Percentiles rank a stretch among this genome's conserved stretches.
Conservation (phyloP, 2,329 filamentous ascomycete species). For the Aspergillus fructus region DNA sequence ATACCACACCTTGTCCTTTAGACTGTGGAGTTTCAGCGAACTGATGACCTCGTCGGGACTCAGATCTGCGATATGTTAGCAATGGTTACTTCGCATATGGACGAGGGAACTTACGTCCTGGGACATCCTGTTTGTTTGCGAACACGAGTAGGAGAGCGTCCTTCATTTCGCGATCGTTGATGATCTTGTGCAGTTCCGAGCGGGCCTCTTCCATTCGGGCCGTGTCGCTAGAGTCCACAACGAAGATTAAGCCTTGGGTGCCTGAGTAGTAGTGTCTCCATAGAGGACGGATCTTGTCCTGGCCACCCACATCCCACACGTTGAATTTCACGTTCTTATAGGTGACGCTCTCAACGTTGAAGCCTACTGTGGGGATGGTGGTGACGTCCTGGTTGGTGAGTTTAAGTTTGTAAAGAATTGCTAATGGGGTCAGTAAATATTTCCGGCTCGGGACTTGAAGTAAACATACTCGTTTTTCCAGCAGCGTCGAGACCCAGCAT, state of each 20-base stretch:
- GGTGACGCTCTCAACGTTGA: conserved; percentile 98
- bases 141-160: conserved; percentile 93
- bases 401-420: conserved; percentile 98
- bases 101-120: conserved; percentile 60
- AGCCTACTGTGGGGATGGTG: conserved; percentile 96
- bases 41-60: conserved; percentile 77
- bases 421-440: conserved; percentile 27
- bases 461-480: conserved; percentile 77
- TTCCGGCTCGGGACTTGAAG: neutral
- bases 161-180: conserved; percentile 97
- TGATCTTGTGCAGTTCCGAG: conserved; percentile 92
- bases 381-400: conserved; percentile 90
- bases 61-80: conserved; percentile 58
- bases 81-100: conserved; percentile 7
- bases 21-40: conserved; percentile 69
- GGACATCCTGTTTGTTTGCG: conserved; percentile 97
- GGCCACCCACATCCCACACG: conserved; percentile 97
- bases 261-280: conserved; percentile 98
- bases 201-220: conserved; percentile 89
- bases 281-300: conserved; percentile 96
- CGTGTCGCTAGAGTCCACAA: conserved; percentile 92
- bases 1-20: conserved; percentile 83
- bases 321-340: conserved; percentile 99
- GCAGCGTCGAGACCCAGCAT: conserved; percentile 98
- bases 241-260: conserved; percentile 97